Conservation (phyloP, 441 rosid species). For the Euphorbia celastroides region DNA sequence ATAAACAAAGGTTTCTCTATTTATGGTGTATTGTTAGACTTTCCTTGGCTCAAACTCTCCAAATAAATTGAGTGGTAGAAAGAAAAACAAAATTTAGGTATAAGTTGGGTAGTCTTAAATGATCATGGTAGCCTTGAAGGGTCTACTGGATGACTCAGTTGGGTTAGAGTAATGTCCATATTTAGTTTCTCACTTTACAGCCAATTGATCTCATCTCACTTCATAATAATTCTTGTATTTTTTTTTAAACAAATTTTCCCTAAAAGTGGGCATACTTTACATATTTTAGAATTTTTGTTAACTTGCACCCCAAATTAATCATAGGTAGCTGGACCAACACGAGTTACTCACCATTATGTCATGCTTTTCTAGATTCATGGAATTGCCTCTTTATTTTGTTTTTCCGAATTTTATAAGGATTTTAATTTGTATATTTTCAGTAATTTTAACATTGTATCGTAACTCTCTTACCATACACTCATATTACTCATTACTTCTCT, state of each 20-base stretch:
- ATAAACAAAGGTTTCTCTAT: too few species aligned
- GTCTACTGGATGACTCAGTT: conserved; percentile 14
- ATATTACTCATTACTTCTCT: neutral
- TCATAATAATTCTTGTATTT: neutral
- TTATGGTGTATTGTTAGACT: too few species aligned
- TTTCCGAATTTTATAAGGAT: neutral
- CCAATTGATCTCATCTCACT: neutral
- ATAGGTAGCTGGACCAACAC: neutral
- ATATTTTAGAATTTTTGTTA: conserved; percentile 6
- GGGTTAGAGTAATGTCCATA: neutral
- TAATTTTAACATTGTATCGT: neutral
- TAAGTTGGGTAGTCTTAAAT: neutral
- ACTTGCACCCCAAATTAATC: neutral
- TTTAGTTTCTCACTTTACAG: conserved; percentile 6
- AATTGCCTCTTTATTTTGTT: neutral
- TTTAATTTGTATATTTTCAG: too few species aligned
- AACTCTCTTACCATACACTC: neutral
- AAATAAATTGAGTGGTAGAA: neutral
- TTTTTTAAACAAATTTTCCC: neutral
- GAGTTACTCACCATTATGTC: neutral
- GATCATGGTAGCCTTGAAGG: conserved; percentile 4
- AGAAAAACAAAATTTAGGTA: neutral
- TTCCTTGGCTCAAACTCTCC: neutral
- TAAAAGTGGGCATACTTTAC: conserved; percentile 3
- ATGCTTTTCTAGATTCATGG: neutral